A percentile compares a stretch with the other conserved stretches of the same genome.
phyloP scores from a whole-genome alignment of 305 asterid genomes.

The Striga hermonthica region DNA sequence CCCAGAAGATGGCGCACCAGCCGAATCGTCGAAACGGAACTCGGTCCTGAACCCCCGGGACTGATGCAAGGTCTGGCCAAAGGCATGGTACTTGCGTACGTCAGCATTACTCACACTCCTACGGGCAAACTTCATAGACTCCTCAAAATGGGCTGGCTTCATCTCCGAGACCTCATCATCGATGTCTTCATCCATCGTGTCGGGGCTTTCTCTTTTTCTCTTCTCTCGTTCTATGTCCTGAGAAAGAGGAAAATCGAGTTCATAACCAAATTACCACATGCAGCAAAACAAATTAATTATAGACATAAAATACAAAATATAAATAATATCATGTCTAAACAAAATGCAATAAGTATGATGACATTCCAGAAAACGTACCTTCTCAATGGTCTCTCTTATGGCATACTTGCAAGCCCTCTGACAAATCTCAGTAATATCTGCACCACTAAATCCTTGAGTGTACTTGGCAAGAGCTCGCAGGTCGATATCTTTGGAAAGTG shows the following conservation, averaged over 20 bases:
- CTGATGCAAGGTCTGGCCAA: slow-evolving; percentile 59
- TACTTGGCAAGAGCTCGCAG: slow-evolving; percentile 47
- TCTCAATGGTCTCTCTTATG: slow-evolving; percentile 49
- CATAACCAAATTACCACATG: too few relatives aligned
- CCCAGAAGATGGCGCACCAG: slow-evolving; percentile 34
- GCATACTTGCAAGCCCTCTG: slow-evolving; percentile 61
- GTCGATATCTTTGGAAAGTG: slow-evolving; percentile 45
- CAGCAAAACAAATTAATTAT: background rate
- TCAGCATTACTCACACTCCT: slow-evolving; percentile 59
- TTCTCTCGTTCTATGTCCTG: slow-evolving; percentile 52
- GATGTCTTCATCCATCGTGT: slow-evolving; percentile 46
- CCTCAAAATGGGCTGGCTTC: slow-evolving; percentile 54
- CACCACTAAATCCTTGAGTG: slow-evolving; percentile 56
- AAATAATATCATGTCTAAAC: background rate
- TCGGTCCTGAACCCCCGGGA: slow-evolving; percentile 52
- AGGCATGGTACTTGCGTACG: slow-evolving; percentile 55
- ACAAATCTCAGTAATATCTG: slow-evolving; percentile 48
- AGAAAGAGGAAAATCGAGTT: background rate
- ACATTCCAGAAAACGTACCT: slow-evolving; percentile 29
- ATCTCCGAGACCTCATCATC: slow-evolving; percentile 50
- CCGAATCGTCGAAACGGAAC: slow-evolving; percentile 44
- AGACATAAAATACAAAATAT: background rate
- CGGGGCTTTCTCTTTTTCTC: slow-evolving; percentile 40
- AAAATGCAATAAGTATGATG: background rate
- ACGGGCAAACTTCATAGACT: slow-evolving; percentile 55